These are phyloP conservation scores for Neoboletus subvelutipes DNA, from an alignment of 768 basidiomycete species.

Conservation along the genomic window DNA sequence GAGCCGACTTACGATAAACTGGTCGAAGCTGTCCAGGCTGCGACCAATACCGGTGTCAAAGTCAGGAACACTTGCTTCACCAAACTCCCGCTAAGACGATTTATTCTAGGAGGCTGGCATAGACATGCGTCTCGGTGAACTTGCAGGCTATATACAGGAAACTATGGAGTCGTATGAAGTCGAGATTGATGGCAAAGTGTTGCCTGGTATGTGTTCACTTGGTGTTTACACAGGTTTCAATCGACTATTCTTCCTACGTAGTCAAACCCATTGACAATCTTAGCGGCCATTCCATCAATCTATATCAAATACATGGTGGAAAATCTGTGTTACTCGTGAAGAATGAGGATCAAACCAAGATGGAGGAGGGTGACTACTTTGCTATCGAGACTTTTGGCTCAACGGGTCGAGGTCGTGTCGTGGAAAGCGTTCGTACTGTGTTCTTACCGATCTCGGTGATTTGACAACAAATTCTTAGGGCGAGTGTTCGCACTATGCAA, in stretches of 20 bases:
- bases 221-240: neutral
- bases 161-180: slow-evolving; percentile 99
- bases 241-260: slow-evolving; percentile 29
- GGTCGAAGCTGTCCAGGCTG: slow-evolving; percentile 88
- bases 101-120: slow-evolving; percentile 85
- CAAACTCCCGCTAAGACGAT: slow-evolving; percentile 6
- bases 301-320: slow-evolving; percentile 90
- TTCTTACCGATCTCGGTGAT: neutral
- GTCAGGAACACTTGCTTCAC: slow-evolving; percentile 40
- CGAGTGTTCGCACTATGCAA: slow-evolving; percentile 92
- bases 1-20: slow-evolving; percentile 90
- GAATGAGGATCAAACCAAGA: slow-evolving; percentile 87
- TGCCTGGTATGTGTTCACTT: slow-evolving; percentile 56
- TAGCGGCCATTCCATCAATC: slow-evolving; percentile 90
- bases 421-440: slow-evolving; percentile 62
- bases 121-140: slow-evolving; percentile 89
- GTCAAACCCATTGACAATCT: slow-evolving; percentile 94
- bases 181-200: slow-evolving; percentile 79
- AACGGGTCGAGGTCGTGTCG: slow-evolving; percentile 87
- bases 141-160: slow-evolving; percentile 91
- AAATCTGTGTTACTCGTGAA: slow-evolving; percentile 91
- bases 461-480: slow-evolving; percentile 48
- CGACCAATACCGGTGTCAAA: slow-evolving; percentile 88
- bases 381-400: slow-evolving; percentile 99
- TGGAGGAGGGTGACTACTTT: slow-evolving; percentile 99